phyloP scores from a whole-genome alignment of 1,284 basidiomycete genomes.

The Cutaneotrichosporon sp. region DNA sequence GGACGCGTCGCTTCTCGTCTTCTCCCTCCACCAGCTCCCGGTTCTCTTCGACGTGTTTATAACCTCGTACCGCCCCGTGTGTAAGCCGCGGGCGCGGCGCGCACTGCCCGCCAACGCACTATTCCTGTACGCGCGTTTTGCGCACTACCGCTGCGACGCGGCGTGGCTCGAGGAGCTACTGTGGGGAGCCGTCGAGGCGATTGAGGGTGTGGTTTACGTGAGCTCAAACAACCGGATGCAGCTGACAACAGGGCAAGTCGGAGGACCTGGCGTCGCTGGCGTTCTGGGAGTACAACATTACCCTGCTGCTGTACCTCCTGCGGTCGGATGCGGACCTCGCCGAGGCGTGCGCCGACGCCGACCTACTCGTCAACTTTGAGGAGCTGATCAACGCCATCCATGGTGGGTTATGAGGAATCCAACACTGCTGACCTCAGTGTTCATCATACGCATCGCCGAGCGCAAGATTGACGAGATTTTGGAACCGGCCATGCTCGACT shows the following conservation, averaged over 20 bases:
- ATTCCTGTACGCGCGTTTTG: constrained; percentile 83
- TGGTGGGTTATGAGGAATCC: constrained; percentile 57
- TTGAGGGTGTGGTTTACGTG: constrained; percentile 89
- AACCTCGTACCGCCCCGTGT: constrained; percentile 62
- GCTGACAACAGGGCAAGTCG: constrained; percentile 62
- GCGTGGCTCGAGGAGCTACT: constrained; percentile 89
- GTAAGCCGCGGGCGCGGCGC: constrained; percentile 60
- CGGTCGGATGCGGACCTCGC: constrained; percentile 75
- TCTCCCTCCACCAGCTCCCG: constrained; percentile 72
- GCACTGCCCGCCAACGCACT: constrained; percentile 76
- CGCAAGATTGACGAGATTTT: constrained; percentile 81
- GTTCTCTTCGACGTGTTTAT: constrained; percentile 78
- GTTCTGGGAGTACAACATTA: constrained; percentile 94
- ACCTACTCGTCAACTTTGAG: constrained; percentile 58
- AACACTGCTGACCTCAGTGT: constrained; percentile 61
- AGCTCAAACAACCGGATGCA: constrained; percentile 46
- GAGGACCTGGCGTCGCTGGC: constrained; percentile 83
- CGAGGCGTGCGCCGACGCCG: constrained; percentile 67
- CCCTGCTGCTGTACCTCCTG: constrained; percentile 83
- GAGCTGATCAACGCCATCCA: constrained; percentile 93
- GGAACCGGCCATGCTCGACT: constrained; percentile 79
- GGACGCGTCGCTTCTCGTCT: constrained; percentile 80
- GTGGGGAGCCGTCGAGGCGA: constrained; percentile 82
- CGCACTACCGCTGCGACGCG: constrained; percentile 77
- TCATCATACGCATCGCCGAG: constrained; percentile 91